A percentile compares a stretch with the other conserved stretches of the same genome.
phyloP scores from a whole-genome alignment of 116 monocot genomes.

The Papilionanthe hybrid region DNA sequence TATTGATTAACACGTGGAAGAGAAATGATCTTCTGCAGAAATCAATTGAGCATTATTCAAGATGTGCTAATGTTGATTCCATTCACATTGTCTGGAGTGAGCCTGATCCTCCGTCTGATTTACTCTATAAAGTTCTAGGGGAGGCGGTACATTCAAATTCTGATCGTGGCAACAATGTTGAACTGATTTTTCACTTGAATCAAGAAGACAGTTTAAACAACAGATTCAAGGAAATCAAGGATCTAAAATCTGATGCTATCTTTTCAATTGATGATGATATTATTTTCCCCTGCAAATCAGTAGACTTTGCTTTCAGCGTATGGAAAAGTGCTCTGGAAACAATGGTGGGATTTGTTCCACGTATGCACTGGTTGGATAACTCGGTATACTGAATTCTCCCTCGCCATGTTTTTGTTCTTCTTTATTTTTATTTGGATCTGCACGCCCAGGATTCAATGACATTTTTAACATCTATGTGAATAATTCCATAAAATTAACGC shows the following conservation, averaged over 20 bases:
- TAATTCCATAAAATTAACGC: not conserved
- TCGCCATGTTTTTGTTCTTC: not conserved
- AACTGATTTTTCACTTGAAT: slow-evolving; percentile 47
- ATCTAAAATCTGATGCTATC: slow-evolving; percentile 48
- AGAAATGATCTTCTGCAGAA: slow-evolving; percentile 37
- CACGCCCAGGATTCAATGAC: not conserved
- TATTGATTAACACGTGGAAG: slow-evolving; percentile 69
- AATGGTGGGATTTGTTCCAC: slow-evolving; percentile 84
- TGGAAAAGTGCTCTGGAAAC: slow-evolving; percentile 54
- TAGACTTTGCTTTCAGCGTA: slow-evolving; percentile 56
- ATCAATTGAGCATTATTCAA: slow-evolving; percentile 45
- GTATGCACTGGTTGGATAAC: slow-evolving; percentile 48
- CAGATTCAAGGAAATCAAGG: slow-evolving; percentile 52
- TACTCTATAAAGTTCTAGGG: slow-evolving; percentile 16
- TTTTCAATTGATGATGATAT: slow-evolving; percentile 82
- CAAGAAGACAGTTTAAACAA: slow-evolving; percentile 68
- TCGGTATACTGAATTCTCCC: slow-evolving; percentile 15
- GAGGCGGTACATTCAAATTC: slow-evolving; percentile 9
- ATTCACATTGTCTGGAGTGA: slow-evolving; percentile 62
- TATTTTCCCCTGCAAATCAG: slow-evolving; percentile 43
- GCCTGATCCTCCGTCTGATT: slow-evolving; percentile 30
- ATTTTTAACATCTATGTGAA: not conserved
- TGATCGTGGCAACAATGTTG: slow-evolving; percentile 7
- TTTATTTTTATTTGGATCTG: not conserved
- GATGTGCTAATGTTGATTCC: slow-evolving; percentile 38